Evolutionary conservation across 2,329 filamentous ascomycete species (phyloP).

Genomic region (Aspergillus ibericus): DNA sequence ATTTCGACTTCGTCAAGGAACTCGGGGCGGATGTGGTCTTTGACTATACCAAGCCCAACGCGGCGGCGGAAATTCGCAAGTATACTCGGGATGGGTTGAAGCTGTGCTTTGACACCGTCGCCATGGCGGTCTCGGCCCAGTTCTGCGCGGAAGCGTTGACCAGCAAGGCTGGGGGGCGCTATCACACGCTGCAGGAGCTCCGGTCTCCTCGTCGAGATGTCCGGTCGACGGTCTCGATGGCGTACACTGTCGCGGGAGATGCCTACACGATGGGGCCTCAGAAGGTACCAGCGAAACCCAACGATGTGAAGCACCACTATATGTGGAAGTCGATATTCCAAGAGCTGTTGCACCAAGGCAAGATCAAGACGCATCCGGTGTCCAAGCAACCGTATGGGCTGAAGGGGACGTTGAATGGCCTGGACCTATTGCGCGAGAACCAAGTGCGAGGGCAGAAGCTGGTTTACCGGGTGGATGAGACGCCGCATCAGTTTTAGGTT

Average conservation of each 20-base stretch:
- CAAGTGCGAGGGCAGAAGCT: slow-evolving; percentile 23
- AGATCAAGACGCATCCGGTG: slow-evolving; percentile 19
- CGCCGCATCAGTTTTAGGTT: neutral
- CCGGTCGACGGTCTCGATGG: slow-evolving; percentile 21
- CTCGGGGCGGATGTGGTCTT: slow-evolving; percentile 35
- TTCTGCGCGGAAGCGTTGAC: slow-evolving; percentile 23
- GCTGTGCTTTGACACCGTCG: slow-evolving; percentile 19
- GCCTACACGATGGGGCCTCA: slow-evolving; percentile 18
- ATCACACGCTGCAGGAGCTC: slow-evolving; percentile 21
- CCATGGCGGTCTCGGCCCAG: slow-evolving; percentile 18
- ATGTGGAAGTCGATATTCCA: slow-evolving; percentile 15
- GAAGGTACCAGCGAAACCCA: slow-evolving; percentile 5
- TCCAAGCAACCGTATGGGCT: slow-evolving; percentile 19
- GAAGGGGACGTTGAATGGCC: slow-evolving; percentile 15
- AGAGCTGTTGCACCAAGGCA: slow-evolving; percentile 14
- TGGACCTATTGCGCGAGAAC: slow-evolving; percentile 21
- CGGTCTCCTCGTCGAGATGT: slow-evolving; percentile 20
- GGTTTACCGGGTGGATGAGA: slow-evolving; percentile 17
- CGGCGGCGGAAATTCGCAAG: neutral
- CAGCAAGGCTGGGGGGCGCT: slow-evolving; percentile 15
- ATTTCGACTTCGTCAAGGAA: slow-evolving; percentile 16
- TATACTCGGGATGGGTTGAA: neutral
- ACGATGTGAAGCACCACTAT: slow-evolving; percentile 18
- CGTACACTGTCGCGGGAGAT: slow-evolving; percentile 20
- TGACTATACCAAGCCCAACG: slow-evolving; percentile 33